These are phyloP conservation scores for Hygrophoropsis aurantiaca DNA, from an alignment of 768 basidiomycete species.

Conservation along the genomic window DNA sequence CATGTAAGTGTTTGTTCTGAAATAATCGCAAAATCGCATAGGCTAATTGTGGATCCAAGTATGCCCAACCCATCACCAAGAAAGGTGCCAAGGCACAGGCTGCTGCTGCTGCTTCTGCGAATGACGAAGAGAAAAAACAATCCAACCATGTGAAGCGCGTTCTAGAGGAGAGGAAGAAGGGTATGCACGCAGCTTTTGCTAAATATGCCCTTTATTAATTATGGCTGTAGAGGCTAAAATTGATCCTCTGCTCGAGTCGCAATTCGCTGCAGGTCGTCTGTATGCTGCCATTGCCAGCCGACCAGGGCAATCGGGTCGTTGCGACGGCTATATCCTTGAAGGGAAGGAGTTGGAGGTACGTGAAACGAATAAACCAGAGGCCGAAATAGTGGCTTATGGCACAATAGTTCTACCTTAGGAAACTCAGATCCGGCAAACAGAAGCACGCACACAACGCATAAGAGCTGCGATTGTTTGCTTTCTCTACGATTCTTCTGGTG, in stretches of 20 bases:
- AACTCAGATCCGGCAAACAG: slow-evolving; percentile 90
- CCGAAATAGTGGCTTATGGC: slow-evolving; percentile 20
- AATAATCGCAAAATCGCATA: neutral
- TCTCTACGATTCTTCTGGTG: neutral
- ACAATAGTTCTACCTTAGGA: slow-evolving; percentile 87
- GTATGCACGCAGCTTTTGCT: slow-evolving; percentile 36
- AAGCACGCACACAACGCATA: slow-evolving; percentile 74
- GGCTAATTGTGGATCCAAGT: slow-evolving; percentile 50
- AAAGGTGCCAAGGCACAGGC: slow-evolving; percentile 67
- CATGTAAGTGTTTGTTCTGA: slow-evolving; percentile 63
- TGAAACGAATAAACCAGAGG: slow-evolving; percentile 1
- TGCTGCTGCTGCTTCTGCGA: slow-evolving; percentile 40
- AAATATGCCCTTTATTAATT: slow-evolving; percentile 13
- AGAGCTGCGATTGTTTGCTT: slow-evolving; percentile 7
- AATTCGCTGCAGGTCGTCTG: slow-evolving; percentile 93
- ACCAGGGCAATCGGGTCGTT: slow-evolving; percentile 95
- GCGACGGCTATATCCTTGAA: slow-evolving; percentile 97
- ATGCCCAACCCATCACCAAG: slow-evolving; percentile 93
- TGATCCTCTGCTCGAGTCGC: slow-evolving; percentile 83
- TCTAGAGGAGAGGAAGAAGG: slow-evolving; percentile 89
- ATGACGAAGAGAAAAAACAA: slow-evolving; percentile 68
- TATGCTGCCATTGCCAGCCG: slow-evolving; percentile 92
- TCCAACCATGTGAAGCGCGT: slow-evolving; percentile 90
- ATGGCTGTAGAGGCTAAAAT: slow-evolving; percentile 74
- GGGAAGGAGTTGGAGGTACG: slow-evolving; percentile 96